Conservation (phyloP, 176 grass and related monocot genomes). For the Zizania latifolia region DNA sequence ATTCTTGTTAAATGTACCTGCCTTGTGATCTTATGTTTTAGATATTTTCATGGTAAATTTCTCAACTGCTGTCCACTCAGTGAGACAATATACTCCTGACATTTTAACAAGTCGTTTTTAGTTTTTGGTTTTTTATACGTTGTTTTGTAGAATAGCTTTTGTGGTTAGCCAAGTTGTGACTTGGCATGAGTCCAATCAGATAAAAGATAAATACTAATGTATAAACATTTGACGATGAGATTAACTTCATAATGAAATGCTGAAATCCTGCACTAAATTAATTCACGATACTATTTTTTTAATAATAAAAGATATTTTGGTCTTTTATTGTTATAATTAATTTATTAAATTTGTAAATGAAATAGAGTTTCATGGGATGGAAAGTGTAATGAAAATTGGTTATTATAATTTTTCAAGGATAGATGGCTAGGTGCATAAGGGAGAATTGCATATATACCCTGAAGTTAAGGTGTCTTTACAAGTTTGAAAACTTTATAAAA, state of each 20-base stretch:
- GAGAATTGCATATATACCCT: too few relatives aligned
- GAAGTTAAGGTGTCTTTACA: too few relatives aligned
- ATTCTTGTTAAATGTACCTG: conserved; percentile 10
- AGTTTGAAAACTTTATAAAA: too few relatives aligned
- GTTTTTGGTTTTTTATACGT: background rate
- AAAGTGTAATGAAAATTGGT: too few relatives aligned
- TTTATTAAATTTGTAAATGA: too few relatives aligned
- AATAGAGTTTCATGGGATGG: too few relatives aligned
- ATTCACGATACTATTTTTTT: too few relatives aligned
- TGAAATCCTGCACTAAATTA: too few relatives aligned
- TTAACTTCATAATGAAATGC: conserved; percentile 17
- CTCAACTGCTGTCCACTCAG: conserved; percentile 3
- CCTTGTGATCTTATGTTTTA: background rate
- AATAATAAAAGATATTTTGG: too few relatives aligned
- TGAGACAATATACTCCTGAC: conserved; percentile 7
- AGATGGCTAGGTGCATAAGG: too few relatives aligned
- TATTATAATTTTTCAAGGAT: too few relatives aligned
- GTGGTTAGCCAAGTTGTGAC: background rate
- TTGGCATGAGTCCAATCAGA: background rate
- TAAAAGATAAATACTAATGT: background rate
- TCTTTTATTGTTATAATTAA: too few relatives aligned
- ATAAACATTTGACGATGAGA: conserved; percentile 1
- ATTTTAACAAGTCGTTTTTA: background rate
- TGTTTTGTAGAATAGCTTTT: background rate
- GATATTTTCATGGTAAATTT: conserved; percentile 6